Percentiles rank a stretch among this genome's conserved stretches.
Conservation (phyloP, 2,329 filamentous ascomycete genomes). For the Neofusicoccum laricinum region DNA sequence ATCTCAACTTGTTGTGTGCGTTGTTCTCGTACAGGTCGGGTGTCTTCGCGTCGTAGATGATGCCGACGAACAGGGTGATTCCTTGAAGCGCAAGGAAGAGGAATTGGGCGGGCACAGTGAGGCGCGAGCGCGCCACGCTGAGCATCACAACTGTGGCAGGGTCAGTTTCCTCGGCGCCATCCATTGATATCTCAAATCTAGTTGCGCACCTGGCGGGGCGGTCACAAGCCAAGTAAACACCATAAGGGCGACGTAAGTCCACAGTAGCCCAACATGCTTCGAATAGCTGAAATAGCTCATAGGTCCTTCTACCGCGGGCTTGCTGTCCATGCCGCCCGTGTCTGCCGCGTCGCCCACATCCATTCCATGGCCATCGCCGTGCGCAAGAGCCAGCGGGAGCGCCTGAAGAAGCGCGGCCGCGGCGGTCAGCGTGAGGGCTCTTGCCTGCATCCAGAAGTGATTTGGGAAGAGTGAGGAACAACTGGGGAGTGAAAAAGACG, state of each 20-base stretch:
- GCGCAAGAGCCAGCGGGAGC: slow-evolving; percentile 37
- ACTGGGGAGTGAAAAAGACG: background rate
- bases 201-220: slow-evolving; percentile 65
- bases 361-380: slow-evolving; percentile 37
- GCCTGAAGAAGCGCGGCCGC: slow-evolving; percentile 37
- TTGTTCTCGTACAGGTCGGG: slow-evolving; percentile 86
- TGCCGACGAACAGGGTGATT: slow-evolving; percentile 37
- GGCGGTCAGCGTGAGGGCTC: slow-evolving; percentile 24
- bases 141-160: slow-evolving; percentile 70
- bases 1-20: slow-evolving; percentile 84
- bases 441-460: slow-evolving; percentile 11
- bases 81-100: slow-evolving; percentile 44
- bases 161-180: slow-evolving; percentile 25
- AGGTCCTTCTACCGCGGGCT: slow-evolving; percentile 24
- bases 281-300: slow-evolving; percentile 60
- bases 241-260: slow-evolving; percentile 71
- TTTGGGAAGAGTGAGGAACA: background rate
- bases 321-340: background rate
- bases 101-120: slow-evolving; percentile 68
- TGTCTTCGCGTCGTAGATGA: slow-evolving; percentile 71
- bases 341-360: slow-evolving; percentile 23
- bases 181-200: slow-evolving; percentile 18
- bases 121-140: slow-evolving; percentile 74
- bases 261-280: slow-evolving; percentile 56
- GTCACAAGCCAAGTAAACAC: slow-evolving; percentile 68